A percentile compares a stretch with the other conserved stretches of the same genome.
Evolutionary conservation across 495 filamentous ascomycete genomes (phyloP).

Genomic region (Penicillium egyptiacum): DNA sequence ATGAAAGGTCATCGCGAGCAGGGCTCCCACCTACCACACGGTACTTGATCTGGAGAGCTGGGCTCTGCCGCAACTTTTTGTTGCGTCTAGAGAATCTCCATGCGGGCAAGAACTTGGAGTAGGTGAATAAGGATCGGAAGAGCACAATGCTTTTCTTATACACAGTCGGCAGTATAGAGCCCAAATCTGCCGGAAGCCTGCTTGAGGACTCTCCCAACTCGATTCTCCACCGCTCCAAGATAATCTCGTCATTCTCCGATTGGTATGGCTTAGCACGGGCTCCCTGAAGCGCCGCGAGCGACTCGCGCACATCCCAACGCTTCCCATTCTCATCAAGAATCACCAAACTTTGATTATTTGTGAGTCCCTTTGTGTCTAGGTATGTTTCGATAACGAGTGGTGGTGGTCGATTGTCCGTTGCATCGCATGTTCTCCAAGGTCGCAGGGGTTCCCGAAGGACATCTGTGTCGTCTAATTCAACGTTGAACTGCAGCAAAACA

Average conservation of each 20-base stretch:
- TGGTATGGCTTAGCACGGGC: conserved; percentile 36
- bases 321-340: conserved; percentile 85
- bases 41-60: conserved; percentile 71
- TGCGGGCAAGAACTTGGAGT: conserved; percentile 77
- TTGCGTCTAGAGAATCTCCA: conserved; percentile 81
- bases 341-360: conserved; percentile 81
- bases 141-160: conserved; percentile 96
- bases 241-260: conserved; percentile 58
- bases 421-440: conserved; percentile 76
- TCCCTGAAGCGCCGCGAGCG: conserved; percentile 60
- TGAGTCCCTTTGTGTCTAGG: conserved; percentile 76
- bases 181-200: conserved; percentile 59
- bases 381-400: conserved; percentile 89
- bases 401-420: conserved; percentile 73
- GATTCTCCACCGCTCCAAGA: conserved; percentile 88
- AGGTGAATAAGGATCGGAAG: conserved; percentile 88
- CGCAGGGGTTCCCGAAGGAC: conserved; percentile 75
- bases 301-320: conserved; percentile 87
- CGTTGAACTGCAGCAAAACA: conserved; percentile 68
- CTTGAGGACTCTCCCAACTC: conserved; percentile 66
- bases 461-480: conserved; percentile 90
- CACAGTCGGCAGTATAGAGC: conserved; percentile 72
- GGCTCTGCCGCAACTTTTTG: conserved; percentile 61
- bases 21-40: conserved; percentile 65
- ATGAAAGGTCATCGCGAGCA: conserved; percentile 36